These are phyloP conservation scores for Penicillium maclennaniae DNA, from an alignment of 495 filamentous ascomycete species.

Conservation along the genomic window DNA sequence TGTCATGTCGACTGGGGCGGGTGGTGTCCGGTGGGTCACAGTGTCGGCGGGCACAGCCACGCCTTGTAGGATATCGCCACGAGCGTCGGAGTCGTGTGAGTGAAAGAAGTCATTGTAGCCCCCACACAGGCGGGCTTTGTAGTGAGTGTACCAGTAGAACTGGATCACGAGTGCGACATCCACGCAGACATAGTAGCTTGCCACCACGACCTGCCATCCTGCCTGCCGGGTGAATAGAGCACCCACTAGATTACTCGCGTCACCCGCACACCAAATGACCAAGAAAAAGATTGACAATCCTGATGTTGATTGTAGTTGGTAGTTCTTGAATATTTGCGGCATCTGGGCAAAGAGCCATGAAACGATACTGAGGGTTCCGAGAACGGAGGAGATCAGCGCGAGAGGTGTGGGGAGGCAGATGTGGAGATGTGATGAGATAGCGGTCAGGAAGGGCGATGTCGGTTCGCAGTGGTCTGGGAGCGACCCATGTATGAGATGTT, in stretches of 20 bases:
- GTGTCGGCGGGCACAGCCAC: conserved; percentile 25
- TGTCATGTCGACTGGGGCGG: conserved; percentile 19
- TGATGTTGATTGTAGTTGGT: conserved; percentile 59
- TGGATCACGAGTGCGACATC: conserved; percentile 60
- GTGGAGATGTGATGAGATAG: conserved; percentile 57
- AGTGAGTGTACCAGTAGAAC: conserved; percentile 64
- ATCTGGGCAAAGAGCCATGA: conserved; percentile 78
- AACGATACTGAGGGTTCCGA: conserved; percentile 62
- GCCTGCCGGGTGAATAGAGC: conserved; percentile 65
- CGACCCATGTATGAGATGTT: conserved; percentile 27
- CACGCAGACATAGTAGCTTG: conserved; percentile 65
- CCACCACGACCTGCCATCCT: conserved; percentile 66
- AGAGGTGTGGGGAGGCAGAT: conserved; percentile 65
- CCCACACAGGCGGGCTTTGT: conserved; percentile 36
- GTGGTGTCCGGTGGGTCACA: conserved; percentile 8
- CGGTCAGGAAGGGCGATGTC: conserved; percentile 52
- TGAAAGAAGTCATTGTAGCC: conserved; percentile 22
- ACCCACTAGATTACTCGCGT: conserved; percentile 64
- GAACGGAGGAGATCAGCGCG: conserved; percentile 60
- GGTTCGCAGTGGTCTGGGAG: conserved; percentile 64
- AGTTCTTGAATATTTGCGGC: conserved; percentile 72
- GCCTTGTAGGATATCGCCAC: conserved; percentile 28
- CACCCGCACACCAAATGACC: conserved; percentile 65
- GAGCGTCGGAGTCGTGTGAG: conserved; percentile 19
- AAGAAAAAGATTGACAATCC: conserved; percentile 68